A percentile compares a stretch with the other conserved stretches of the same genome.
Conservation (phyloP, 805 yeast species). For the Wickerhamiella kurtzmanii region DNA sequence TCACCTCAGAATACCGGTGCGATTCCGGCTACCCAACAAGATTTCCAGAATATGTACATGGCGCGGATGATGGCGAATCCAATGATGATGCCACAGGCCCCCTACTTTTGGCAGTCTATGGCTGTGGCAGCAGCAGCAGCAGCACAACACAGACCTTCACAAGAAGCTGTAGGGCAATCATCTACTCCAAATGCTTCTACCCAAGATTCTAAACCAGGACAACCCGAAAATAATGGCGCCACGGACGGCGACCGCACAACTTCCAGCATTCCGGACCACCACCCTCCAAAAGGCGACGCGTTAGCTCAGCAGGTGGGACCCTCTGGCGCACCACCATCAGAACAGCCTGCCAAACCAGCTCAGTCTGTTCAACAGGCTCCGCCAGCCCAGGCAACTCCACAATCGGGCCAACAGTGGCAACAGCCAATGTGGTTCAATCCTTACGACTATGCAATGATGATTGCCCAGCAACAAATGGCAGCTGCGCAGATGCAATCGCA, state of each 20-base stretch:
- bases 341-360: not conserved
- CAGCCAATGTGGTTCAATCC: not conserved
- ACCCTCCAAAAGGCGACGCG: not conserved
- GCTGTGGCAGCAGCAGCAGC: not conserved
- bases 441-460: not conserved
- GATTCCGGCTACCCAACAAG: not conserved
- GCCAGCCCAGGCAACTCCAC: not conserved
- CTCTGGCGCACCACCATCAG: not conserved
- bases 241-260: too few relatives aligned
- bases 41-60: not conserved
- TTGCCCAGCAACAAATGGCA: not conserved
- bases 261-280: too few relatives aligned
- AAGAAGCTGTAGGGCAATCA: too few relatives aligned
- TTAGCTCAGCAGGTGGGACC: not conserved
- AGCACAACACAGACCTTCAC: too few relatives aligned
- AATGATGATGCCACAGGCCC: not conserved
- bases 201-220: too few relatives aligned
- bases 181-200: too few relatives aligned
- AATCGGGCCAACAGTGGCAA: not conserved
- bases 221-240: too few relatives aligned
- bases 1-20: not conserved
- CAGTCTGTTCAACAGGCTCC: not conserved
- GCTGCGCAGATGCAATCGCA: not conserved
- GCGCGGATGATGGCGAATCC: not conserved
- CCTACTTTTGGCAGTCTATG: not conserved